Conservation (phyloP, 2,329 filamentous ascomycete genomes). For the Neurospora sp. region DNA sequence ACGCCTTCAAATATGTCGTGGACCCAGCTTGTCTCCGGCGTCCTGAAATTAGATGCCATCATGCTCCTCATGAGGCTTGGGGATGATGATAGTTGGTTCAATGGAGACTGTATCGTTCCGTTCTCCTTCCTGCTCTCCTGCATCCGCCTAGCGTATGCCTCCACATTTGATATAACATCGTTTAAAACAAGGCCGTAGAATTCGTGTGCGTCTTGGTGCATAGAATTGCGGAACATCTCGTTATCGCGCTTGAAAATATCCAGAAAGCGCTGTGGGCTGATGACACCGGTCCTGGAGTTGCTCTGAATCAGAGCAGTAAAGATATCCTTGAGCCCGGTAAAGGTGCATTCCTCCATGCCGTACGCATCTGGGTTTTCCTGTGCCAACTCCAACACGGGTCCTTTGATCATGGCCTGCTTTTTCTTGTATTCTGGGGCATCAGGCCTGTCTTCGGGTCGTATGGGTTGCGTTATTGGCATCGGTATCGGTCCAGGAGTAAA, state of each 20-base stretch:
- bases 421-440: constrained; percentile 98
- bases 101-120: constrained; percentile 37
- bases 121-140: constrained; percentile 32
- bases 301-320: constrained; percentile 84
- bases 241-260: constrained; percentile 91
- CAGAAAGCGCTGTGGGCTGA: constrained; percentile 85
- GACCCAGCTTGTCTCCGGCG: constrained; percentile 73
- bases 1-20: constrained; percentile 95
- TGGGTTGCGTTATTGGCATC: constrained; percentile 26
- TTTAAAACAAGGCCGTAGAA: constrained; percentile 94
- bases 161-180: constrained; percentile 87
- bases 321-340: constrained; percentile 91
- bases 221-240: constrained; percentile 92
- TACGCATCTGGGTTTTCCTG: constrained; percentile 72
- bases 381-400: constrained; percentile 76
- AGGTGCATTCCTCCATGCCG: constrained; percentile 89
- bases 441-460: constrained; percentile 79
- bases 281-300: constrained; percentile 72
- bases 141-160: constrained; percentile 66
- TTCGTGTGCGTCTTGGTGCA: constrained; percentile 98
- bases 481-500: background rate
- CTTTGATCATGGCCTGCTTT: constrained; percentile 81
- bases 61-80: constrained; percentile 20
- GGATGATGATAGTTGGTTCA: constrained; percentile 31
- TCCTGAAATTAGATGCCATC: constrained; percentile 34